Evolutionary conservation across 108 stramenopile genomes (phyloP).

Genomic region (Nannochloropsis granulata): DNA sequence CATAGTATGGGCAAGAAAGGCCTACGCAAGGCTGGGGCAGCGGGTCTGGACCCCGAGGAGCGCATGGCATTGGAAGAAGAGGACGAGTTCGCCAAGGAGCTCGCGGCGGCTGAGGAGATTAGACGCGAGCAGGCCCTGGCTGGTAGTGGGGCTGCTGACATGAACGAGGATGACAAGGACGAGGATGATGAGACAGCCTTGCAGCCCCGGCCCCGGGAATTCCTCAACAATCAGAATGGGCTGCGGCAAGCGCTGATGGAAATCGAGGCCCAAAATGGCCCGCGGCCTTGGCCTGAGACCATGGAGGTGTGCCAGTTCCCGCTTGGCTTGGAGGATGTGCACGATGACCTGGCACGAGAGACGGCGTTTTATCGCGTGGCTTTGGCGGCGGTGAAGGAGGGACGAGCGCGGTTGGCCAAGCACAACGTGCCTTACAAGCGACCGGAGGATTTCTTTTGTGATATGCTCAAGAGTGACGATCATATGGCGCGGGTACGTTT

Average conservation of each 20-base stretch:
- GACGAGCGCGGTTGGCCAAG: conserved; percentile 34
- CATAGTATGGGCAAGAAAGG: background rate
- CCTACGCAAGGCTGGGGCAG: background rate
- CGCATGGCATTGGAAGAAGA: background rate
- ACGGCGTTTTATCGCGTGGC: conserved; percentile 64
- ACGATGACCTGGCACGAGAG: conserved; percentile 85
- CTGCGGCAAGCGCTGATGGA: conserved; percentile 28
- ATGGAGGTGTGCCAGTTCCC: conserved; percentile 24
- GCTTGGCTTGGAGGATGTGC: conserved; percentile 51
- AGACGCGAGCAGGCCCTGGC: conserved; percentile 22
- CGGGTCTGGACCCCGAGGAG: background rate
- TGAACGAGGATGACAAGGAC: background rate
- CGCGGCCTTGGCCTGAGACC: conserved; percentile 41
- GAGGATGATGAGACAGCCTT: background rate
- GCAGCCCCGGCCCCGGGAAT: background rate
- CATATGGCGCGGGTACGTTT: conserved; percentile 61
- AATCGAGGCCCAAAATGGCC: background rate
- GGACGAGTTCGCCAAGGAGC: conserved; percentile 31
- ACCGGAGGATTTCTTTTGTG: conserved; percentile 93
- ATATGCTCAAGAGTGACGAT: conserved; percentile 87
- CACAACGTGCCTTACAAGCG: conserved; percentile 41
- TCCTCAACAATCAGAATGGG: conserved; percentile 9
- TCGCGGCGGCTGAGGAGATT: conserved; percentile 20
- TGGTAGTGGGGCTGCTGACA: background rate
- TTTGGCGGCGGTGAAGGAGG: conserved; percentile 62